A percentile compares a stretch with the other conserved stretches of the same genome.
Evolutionary conservation across 2,329 filamentous ascomycete species (phyloP).

Genomic region (Xylaria polymorpha): DNA sequence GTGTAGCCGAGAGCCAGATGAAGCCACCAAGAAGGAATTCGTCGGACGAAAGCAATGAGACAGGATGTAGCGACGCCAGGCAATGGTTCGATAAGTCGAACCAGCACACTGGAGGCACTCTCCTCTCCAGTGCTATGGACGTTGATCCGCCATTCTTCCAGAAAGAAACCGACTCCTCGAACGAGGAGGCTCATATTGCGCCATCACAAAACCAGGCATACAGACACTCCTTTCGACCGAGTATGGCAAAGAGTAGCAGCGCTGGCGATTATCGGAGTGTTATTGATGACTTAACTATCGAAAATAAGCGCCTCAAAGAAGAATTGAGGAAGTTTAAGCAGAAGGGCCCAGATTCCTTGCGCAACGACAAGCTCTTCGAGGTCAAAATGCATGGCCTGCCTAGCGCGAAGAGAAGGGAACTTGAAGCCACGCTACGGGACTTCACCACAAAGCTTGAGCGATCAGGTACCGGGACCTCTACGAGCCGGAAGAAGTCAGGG

Average conservation of each 20-base stretch:
- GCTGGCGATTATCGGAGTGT: conserved; percentile 83
- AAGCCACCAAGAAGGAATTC: conserved; percentile 54
- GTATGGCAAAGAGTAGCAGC: conserved; percentile 65
- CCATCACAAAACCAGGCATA: conserved; percentile 46
- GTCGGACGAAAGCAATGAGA: conserved; percentile 62
- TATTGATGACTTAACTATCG: conserved; percentile 87
- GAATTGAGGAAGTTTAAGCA: conserved; percentile 78
- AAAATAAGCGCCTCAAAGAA: conserved; percentile 82
- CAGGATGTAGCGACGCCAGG: conserved; percentile 61
- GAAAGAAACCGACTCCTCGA: conserved; percentile 64
- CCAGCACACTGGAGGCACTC: conserved; percentile 58
- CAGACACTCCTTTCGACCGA: conserved; percentile 48
- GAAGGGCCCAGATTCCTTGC: conserved; percentile 72
- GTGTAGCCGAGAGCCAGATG: conserved; percentile 12
- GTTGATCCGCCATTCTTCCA: conserved; percentile 68
- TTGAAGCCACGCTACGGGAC: conserved; percentile 77
- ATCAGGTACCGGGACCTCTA: conserved; percentile 56
- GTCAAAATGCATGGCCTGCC: conserved; percentile 81
- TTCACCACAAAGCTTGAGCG: conserved; percentile 74
- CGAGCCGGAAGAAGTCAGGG: conserved; percentile 58
- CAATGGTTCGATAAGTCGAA: conserved; percentile 68
- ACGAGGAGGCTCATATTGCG: conserved; percentile 54
- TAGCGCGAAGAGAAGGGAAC: conserved; percentile 77
- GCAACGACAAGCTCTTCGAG: conserved; percentile 84
- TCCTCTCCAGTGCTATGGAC: conserved; percentile 61